A percentile compares a stretch with the other conserved stretches of the same genome.
Evolutionary conservation across 441 rosid genomes (phyloP).

Genomic region (Populus trichocarpa): DNA sequence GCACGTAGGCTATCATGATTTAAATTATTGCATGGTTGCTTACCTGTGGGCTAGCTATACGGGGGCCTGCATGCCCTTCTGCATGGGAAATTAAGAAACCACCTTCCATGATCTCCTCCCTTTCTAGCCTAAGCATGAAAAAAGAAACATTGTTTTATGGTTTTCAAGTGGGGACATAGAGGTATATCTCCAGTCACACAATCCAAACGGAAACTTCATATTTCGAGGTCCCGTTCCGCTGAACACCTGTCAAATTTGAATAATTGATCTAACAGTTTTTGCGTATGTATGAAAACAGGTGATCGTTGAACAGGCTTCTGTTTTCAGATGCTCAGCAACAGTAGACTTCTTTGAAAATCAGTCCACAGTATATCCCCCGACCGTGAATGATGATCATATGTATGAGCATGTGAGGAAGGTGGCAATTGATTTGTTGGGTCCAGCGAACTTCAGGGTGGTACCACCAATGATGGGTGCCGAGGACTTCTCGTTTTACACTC

Average conservation of each 20-base stretch:
- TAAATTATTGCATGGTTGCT: no score
- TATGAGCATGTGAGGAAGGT: slow-evolving; percentile 70
- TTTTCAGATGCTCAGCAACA: slow-evolving; percentile 59
- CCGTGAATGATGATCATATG: slow-evolving; percentile 58
- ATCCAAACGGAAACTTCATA: no score
- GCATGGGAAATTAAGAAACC: no score
- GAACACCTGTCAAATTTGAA: not conserved
- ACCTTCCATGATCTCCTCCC: no score
- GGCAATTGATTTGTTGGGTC: slow-evolving; percentile 56
- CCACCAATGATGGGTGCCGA: slow-evolving; percentile 93
- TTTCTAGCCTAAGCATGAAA: no score
- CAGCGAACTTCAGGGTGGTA: slow-evolving; percentile 46
- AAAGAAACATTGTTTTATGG: no score
- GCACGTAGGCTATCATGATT: not conserved
- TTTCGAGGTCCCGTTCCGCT: no score
- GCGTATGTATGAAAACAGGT: slow-evolving; percentile 39
- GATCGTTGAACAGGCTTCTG: slow-evolving; percentile 62
- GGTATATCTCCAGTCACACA: no score
- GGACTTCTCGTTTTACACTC: slow-evolving; percentile 82
- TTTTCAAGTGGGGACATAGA: no score
- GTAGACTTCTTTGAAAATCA: slow-evolving; percentile 76
- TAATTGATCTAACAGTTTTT: not conserved
- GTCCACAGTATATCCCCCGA: slow-evolving; percentile 64
- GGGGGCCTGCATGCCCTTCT: no score
- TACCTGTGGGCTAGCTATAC: not conserved